Evolutionary conservation across 768 basidiomycete species (phyloP), one percentile per base, ranked within the genome.

Genomic region (Mycena amicta): DNA sequence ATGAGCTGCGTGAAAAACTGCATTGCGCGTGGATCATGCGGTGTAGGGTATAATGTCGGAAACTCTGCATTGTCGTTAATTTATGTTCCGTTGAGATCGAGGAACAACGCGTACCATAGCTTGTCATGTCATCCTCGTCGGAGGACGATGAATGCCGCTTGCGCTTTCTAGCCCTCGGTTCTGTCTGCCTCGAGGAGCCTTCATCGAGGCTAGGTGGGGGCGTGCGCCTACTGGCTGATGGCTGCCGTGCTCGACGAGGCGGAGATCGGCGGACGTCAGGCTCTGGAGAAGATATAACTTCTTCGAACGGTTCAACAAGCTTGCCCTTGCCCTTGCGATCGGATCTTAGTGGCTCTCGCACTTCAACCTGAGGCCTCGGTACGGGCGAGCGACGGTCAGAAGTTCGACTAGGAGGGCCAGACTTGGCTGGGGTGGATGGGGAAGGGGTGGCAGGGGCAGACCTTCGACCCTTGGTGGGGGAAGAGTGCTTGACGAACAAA

Each of bases 11-110:
- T 12, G 26, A 49, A 22, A 22, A 43, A 12, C 29, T 74, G 75
- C 39, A 67, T 58, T 4, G 66, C 61, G 4, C 71, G 63, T 8
- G 68, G 69, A 40, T 66, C 55, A 6, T 62, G 61, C 11, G 63
- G 64, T 39, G 20, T 39, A n/a, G n/a, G n/a, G n/a, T n/a, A n/a
- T n/a, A n/a, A n/a, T n/a, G n/a, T n/a, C 4, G 66, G 64, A 26
- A 63, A 55, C 49, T 49, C 47, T 49, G 47, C n/a, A 28, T 26
- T 12, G 47, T 15, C 22, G 43, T 45, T 23, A 28, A 28, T 28
- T 25, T 13, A 18, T 25, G 54, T 18, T 29, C 50, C 50, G 15
- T 13, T 28, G 28, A 50, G 25, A 57, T 43, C 11, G 29, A 37
- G 1, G n/a, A 23, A 23, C 23, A 12, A 25, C 5, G 12, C 11